Evolutionary conservation across 352 stramenopile genomes (phyloP), one percentile per base, ranked within the genome.

Genomic region (Phytophthora tentaculata): DNA sequence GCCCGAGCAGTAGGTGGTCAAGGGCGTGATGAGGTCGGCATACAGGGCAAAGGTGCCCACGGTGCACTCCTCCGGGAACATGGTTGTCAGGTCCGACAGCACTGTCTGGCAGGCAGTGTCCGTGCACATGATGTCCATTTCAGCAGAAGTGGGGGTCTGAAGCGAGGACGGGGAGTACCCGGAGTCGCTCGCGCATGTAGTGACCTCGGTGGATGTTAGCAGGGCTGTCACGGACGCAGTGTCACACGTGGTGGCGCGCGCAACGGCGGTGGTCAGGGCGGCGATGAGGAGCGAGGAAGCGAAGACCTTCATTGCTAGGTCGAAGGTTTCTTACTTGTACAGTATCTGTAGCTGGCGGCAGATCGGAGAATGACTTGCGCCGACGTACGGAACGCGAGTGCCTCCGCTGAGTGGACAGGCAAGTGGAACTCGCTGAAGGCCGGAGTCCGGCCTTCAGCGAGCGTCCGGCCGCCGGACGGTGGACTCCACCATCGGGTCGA

Each of bases 1-100:
- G 47, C 61, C 51, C 5, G 66, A 23, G 60, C 76, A 83, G 50
- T 70, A 67, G 22, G 58, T 29, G 28, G 56, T 67, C 51, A 83
- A 55, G 32, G 69, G 69, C 14, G 74, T 73, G 54, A 81, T 69
- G 17, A 83, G 62, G 41, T 77, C 60, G 9, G 59, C 47, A 48
- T 77, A 55, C 17, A 83, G 60, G 1, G 53, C 56, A 48, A 79
- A 74, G 7, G 55, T 65, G 29, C 44, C 62, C 44, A 80, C 64
- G 0, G 66, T 81, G 59, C 76, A 83, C 56, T 83, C 70, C 48
- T 68, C 64, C 5, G 74, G 55, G 61, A 65, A 64, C 49, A 80
- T 65, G 4, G 51, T 60, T 22, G 39, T 53, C 5, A 77, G 60
- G 12, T 61, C 47, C 60, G 59, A 59, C 19, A 82, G 71, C 64